Evolutionary conservation across 2,329 filamentous ascomycete species (phyloP), one percentile per base, ranked within the genome.

Genomic region (Keithomyces neogunnii): DNA sequence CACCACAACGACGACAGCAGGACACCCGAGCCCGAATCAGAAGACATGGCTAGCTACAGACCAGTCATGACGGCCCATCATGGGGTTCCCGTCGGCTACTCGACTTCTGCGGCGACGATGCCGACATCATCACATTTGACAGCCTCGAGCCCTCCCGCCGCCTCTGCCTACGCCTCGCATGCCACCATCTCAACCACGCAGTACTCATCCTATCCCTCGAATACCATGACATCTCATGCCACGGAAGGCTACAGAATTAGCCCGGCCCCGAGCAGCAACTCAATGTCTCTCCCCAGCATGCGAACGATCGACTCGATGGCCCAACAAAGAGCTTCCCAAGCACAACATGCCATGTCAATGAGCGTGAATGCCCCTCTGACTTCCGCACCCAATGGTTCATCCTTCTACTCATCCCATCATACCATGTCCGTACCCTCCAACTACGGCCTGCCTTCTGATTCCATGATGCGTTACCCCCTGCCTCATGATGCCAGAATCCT

Each of bases 401-500:
- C 67, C 26, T 79, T 73, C 60, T 78, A 77, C 55, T 57, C 62
- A 55, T 57, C 62, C 56, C 71, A 60, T 58, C 72, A 55, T 55
- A 63, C 56, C 57, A 69, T 66, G 68, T 52, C 62, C 10, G 52
- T 67, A 55, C 58, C 60, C 8, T 58, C 64, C 19, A 63, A 59
- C 39, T 69, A 78, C 53, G 69, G 68, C n/a, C 61, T 79, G 50
- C 66, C 70, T 30, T 64, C 70, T 9, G 72, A 76, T 31, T 63
- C 69, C 54, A 60, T 71, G 57, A 65, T 68, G 55, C 68, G 76
- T 51, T 77, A 76, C 57, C 65, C 72, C 35, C 59, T 79, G 38
- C 69, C 74, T 33, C 71, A 72, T 48, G 77, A 79, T 51, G 73
- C 75, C 35, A 70, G 75, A 45, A 66, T 76, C 45, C 56, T 77